Evolutionary conservation across 2,329 filamentous ascomycete genomes (phyloP), one percentile per base, ranked within the genome.

Genomic region (Epichloe brachyelytri): DNA sequence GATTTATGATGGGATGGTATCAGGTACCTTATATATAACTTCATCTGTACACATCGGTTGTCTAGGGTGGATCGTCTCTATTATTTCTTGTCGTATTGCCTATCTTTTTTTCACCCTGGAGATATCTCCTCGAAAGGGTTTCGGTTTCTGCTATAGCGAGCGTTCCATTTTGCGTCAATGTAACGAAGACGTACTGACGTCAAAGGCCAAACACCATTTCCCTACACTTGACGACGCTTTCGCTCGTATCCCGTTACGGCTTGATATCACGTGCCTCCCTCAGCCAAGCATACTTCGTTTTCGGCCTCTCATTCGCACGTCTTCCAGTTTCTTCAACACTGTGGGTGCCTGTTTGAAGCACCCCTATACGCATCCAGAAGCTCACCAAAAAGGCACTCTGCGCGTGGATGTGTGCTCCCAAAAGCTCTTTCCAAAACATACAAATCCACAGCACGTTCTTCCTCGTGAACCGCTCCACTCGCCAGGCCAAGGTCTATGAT

Each of bases 271-370:
- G 30, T 30, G 30, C 30, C 52, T 39, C 50, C 62, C 56, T 62
- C 57, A 97, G 30, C 93, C 93, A 58, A 98, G 66, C 93, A 98
- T 98, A 66, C 89, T 97, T 68, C 88, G 85, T 79, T 98, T 98
- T 64, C 93, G 77, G 3, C 93, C 93, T 65, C 93, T 82, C 83
- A 95, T 81, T 64, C 93, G 80, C 45, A 98, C 93, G 57, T 95
- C 91, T 65, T 95, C 89, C 55, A 98, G 68, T 65, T 83, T 86
- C 71, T 80, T 88, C 63, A 98, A 68, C 20, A 90, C 88, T 19
- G 79, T 72, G 52, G 72, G 77, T 0, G 86, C 85, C 15, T 86
- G 86, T 70, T 88, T 89, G 63, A 86, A 91, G 36, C 78, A 80
- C 78, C 75, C 48, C 71, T 77, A 70, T 98, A 98, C 3, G 80